Conservation (phyloP, 305 asterid genomes). For the Stenogyne calaminthoides region DNA sequence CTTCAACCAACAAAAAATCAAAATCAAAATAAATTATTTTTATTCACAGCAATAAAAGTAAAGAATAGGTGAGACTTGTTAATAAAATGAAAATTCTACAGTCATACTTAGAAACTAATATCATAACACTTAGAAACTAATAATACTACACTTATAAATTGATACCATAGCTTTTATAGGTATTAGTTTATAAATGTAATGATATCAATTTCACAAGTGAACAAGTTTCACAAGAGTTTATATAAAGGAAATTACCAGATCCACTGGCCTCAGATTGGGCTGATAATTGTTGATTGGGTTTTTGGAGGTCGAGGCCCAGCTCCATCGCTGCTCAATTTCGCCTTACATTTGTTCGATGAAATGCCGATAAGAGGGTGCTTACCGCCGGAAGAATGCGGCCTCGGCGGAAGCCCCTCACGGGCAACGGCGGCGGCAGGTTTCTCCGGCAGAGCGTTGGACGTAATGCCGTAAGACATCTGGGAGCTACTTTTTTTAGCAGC, state of each 20-base stretch:
- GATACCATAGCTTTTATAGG: too few species aligned
- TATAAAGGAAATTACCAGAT: conserved; percentile 41
- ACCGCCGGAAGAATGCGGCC: conserved; percentile 32
- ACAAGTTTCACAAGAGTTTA: too few species aligned
- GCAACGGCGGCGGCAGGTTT: conserved; percentile 23
- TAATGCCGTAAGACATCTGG: conserved; percentile 36
- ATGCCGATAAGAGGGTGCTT: conserved; percentile 24
- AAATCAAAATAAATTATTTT: background rate
- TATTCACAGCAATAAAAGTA: background rate
- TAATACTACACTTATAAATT: too few species aligned
- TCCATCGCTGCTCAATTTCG: background rate
- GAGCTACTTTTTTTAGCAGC: conserved; percentile 53
- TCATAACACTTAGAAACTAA: too few species aligned
- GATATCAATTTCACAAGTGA: too few species aligned
- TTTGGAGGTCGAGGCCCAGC: conserved; percentile 30
- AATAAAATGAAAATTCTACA: too few species aligned
- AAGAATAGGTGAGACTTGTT: too few species aligned
- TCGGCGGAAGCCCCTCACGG: conserved; percentile 43
- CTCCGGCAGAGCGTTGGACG: conserved; percentile 24
- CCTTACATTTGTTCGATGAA: conserved; percentile 30
- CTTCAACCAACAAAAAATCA: background rate
- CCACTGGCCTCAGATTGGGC: conserved; percentile 47
- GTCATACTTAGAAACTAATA: too few species aligned
- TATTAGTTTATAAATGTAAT: too few species aligned
- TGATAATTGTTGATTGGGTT: conserved; percentile 30